A percentile compares a stretch with the other conserved stretches of the same genome.
Conservation (phyloP, 805 yeast species). For the Candida railenensis region DNA sequence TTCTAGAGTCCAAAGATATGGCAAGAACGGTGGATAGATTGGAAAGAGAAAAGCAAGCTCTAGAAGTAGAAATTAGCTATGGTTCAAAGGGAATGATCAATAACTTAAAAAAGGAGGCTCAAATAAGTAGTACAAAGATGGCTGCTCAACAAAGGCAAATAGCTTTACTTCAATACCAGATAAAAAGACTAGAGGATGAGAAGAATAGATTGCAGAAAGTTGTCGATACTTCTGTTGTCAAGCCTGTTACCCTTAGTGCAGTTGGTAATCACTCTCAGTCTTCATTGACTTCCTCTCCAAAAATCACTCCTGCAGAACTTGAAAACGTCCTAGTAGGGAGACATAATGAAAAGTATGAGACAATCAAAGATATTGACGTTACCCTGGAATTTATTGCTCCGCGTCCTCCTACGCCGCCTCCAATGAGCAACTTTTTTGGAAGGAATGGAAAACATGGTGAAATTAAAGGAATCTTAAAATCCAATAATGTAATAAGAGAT, state of each 20-base stretch:
- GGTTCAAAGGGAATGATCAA: slow-evolving; percentile 19
- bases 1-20: slow-evolving; percentile 28
- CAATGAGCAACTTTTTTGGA: slow-evolving; percentile 13
- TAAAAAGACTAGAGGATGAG: slow-evolving; percentile 19
- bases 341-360: not conserved
- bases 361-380: not conserved
- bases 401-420: slow-evolving; percentile 12
- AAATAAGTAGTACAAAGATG: slow-evolving; percentile 18
- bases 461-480: not conserved
- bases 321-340: not conserved
- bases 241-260: not conserved
- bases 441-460: not conserved
- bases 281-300: slow-evolving; percentile 18
- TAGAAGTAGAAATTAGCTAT: slow-evolving; percentile 20
- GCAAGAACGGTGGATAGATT: slow-evolving; percentile 18
- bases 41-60: slow-evolving; percentile 19
- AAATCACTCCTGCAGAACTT: slow-evolving; percentile 5
- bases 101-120: slow-evolving; percentile 21
- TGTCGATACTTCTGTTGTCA: not conserved
- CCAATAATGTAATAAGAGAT: not conserved
- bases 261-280: slow-evolving; percentile 6
- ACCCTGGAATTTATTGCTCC: not conserved
- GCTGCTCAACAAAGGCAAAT: slow-evolving; percentile 26
- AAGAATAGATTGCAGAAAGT: not conserved
- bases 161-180: slow-evolving; percentile 20